phyloP scores from a whole-genome alignment of 208 protist species.

The Crithidia fasciculata region DNA sequence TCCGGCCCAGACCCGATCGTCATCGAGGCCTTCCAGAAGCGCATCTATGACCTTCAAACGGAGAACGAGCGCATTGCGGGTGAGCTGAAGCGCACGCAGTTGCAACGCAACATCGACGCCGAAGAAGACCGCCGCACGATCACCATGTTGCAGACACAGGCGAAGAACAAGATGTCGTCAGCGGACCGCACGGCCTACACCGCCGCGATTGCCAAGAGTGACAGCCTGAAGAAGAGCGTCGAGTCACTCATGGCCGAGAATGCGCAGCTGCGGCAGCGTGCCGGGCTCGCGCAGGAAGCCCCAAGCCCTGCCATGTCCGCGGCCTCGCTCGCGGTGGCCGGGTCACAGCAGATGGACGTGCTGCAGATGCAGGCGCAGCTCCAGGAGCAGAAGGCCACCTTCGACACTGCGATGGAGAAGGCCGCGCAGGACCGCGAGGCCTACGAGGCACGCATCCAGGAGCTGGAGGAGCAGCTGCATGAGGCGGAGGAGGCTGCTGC shows the following conservation, averaged over 20 bases:
- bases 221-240: constrained; percentile 43
- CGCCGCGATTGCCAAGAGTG: constrained; percentile 39
- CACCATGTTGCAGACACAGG: constrained; percentile 41
- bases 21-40: constrained; percentile 25
- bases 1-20: constrained; percentile 20
- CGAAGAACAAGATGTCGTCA: constrained; percentile 41
- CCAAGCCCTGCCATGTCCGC: constrained; percentile 6
- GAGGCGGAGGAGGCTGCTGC: constrained; percentile 26
- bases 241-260: constrained; percentile 44
- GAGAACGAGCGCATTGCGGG: constrained; percentile 49
- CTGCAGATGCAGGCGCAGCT: constrained; percentile 37
- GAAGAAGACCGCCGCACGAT: constrained; percentile 53
- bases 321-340: constrained; percentile 17
- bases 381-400: constrained; percentile 29
- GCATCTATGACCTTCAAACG: constrained; percentile 47
- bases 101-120: constrained; percentile 27
- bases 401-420: constrained; percentile 31
- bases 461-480: constrained; percentile 51
- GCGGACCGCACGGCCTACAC: constrained; percentile 42
- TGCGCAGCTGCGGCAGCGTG: constrained; percentile 18
- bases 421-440: constrained; percentile 37
- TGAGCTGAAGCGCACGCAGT: constrained; percentile 52
- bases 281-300: background rate
- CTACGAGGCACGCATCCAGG: constrained; percentile 38
- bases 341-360: constrained; percentile 33